phyloP scores from a whole-genome alignment of 805 yeast species.

The Yamadazyma laniorum region DNA sequence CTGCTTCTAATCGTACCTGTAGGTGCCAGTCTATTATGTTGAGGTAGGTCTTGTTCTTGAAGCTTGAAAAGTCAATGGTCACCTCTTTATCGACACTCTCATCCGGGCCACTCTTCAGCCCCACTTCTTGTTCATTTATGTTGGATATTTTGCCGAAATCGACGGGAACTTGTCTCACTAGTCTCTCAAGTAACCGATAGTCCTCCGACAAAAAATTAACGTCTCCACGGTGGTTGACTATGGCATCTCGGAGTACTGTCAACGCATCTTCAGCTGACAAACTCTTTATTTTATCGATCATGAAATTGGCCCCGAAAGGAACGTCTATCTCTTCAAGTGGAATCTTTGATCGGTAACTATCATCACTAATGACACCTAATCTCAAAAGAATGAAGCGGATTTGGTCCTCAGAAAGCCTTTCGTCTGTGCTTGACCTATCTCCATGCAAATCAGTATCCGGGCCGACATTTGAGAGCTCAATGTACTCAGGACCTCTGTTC shows the following conservation, averaged over 20 bases:
- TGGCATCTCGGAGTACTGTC: constrained; percentile 31
- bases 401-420: constrained; percentile 8
- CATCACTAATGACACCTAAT: constrained; percentile 25
- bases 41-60: constrained; percentile 22
- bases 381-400: constrained; percentile 19
- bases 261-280: constrained; percentile 25
- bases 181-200: constrained; percentile 28
- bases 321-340: constrained; percentile 13
- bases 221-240: constrained; percentile 34
- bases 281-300: constrained; percentile 29
- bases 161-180: constrained; percentile 2
- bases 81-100: neutral
- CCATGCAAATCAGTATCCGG: no score
- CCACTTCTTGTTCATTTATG: neutral
- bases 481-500: constrained; percentile 9
- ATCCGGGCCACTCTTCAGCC: neutral
- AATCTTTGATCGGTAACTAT: constrained; percentile 9
- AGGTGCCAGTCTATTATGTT: constrained; percentile 32
- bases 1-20: constrained; percentile 37
- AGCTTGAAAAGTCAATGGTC: constrained; percentile 8
- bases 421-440: no score
- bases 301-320: constrained; percentile 17
- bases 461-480: constrained; percentile 8
- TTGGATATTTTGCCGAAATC: neutral
- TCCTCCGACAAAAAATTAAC: constrained; percentile 38